Evolutionary conservation across 169 alveolate genomes (phyloP).

Genomic region (Plasmodium knowlesi): DNA sequence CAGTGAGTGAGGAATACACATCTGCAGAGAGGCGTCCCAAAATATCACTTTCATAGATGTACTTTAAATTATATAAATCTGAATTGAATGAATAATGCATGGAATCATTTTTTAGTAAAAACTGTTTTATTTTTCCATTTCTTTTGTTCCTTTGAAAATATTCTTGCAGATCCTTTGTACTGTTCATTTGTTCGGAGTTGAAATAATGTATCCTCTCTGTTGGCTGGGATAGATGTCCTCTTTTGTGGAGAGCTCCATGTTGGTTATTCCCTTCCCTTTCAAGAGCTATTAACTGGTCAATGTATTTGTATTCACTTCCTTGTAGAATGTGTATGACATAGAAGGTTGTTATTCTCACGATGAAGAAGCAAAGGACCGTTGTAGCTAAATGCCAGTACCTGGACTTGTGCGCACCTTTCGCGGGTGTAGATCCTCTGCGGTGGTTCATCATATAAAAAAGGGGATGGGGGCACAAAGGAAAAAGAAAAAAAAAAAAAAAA

Average conservation of each 20-base stretch:
- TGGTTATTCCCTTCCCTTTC: not conserved
- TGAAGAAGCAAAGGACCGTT: slow-evolving; percentile 6
- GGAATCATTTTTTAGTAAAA: slow-evolving; percentile 37
- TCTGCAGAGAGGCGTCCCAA: slow-evolving; percentile 18
- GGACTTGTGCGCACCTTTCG: not conserved
- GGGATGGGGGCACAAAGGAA: too few relatives aligned
- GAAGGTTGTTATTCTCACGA: slow-evolving; percentile 4
- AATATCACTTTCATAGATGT: slow-evolving; percentile 47
- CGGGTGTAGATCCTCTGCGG: not conserved
- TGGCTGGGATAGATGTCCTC: not conserved
- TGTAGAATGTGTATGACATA: slow-evolving; percentile 9
- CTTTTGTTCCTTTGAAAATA: slow-evolving; percentile 43
- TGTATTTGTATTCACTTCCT: slow-evolving; percentile 38
- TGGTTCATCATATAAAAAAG: not conserved
- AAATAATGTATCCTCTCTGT: not conserved
- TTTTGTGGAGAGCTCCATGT: not conserved
- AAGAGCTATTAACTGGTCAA: slow-evolving; percentile 1
- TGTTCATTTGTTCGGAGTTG: not conserved
- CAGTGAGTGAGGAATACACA: slow-evolving; percentile 4
- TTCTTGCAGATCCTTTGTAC: not conserved
- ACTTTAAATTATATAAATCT: slow-evolving; percentile 55
- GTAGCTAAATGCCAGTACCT: slow-evolving; percentile 1
- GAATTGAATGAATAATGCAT: slow-evolving; percentile 64
- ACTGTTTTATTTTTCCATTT: not conserved
- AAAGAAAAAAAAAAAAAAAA: too few relatives aligned